Percentiles rank a stretch among this genome's conserved stretches.
Evolutionary conservation across 768 basidiomycete species (phyloP).

Genomic region (Termitomyces sp.): DNA sequence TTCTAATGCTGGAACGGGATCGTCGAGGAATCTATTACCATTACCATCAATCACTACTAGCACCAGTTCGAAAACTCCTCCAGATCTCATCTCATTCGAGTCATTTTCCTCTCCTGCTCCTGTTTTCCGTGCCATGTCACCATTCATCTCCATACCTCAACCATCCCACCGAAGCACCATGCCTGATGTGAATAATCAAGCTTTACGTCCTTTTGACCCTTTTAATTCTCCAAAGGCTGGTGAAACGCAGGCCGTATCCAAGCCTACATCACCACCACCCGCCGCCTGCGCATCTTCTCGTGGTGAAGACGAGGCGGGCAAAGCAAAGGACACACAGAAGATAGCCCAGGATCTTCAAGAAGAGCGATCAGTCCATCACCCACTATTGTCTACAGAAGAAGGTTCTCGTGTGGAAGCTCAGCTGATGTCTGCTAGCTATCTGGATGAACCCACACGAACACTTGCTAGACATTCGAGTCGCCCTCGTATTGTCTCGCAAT

Average conservation of each 20-base stretch:
- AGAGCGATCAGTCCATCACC: constrained; percentile 3
- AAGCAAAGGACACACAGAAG: neutral
- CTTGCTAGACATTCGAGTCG: neutral
- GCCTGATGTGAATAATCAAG: neutral
- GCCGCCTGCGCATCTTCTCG: neutral
- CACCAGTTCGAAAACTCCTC: neutral
- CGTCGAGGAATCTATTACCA: neutral
- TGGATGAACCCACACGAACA: neutral
- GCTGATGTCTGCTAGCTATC: neutral
- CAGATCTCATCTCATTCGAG: constrained; percentile 37
- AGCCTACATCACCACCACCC: too few relatives aligned
- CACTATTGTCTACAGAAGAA: constrained; percentile 1
- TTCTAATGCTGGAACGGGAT: neutral
- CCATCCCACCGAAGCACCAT: neutral
- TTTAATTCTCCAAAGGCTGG: neutral
- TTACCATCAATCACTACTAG: neutral
- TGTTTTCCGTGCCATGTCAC: constrained; percentile 13
- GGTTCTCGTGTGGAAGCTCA: neutral
- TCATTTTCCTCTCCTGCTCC: constrained; percentile 28
- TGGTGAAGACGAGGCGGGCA: neutral
- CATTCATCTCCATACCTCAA: constrained; percentile 6
- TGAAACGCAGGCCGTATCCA: neutral
- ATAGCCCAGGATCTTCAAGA: neutral
- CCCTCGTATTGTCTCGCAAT: neutral
- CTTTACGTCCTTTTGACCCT: neutral